Evolutionary conservation across 2,329 filamentous ascomycete species (phyloP).

Genomic region (Ophiostoma populinum): DNA sequence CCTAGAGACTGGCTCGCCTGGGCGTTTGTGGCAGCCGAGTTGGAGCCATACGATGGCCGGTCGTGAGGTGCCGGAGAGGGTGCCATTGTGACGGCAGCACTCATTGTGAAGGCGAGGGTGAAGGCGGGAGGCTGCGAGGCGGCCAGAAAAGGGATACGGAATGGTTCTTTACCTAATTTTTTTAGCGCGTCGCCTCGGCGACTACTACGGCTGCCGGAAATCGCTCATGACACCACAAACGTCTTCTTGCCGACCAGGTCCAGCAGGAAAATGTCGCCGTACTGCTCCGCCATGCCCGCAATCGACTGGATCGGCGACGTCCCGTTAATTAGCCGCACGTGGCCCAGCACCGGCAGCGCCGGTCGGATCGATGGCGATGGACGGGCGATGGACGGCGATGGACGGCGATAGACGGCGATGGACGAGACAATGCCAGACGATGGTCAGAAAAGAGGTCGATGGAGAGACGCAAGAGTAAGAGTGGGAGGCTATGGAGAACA

Average conservation of each 20-base stretch:
- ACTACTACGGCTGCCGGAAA: no score
- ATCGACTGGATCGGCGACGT: slow-evolving; percentile 9
- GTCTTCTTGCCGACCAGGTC: neutral
- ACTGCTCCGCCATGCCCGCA: slow-evolving; percentile 7
- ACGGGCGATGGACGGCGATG: no score
- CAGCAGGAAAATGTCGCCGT: slow-evolving; percentile 11
- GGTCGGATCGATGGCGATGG: slow-evolving; percentile 10
- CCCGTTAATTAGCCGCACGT: slow-evolving; percentile 11
- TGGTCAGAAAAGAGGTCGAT: no score
- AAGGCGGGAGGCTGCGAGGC: neutral
- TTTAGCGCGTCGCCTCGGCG: neutral
- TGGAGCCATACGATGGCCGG: slow-evolving; percentile 27
- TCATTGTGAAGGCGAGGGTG: slow-evolving; percentile 31
- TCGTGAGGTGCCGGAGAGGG: slow-evolving; percentile 51
- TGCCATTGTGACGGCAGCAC: slow-evolving; percentile 50
- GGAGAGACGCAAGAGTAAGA: no score
- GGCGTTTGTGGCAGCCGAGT: neutral
- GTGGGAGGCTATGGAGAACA: no score
- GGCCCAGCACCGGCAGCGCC: slow-evolving; percentile 12
- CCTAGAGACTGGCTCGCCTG: slow-evolving; percentile 13
- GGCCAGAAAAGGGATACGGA: slow-evolving; percentile 1
- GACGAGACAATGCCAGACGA: no score
- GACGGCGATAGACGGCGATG: no score
- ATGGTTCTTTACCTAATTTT: neutral
- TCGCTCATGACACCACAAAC: slow-evolving; percentile 10